Conservation (phyloP, 2,329 filamentous ascomycete genomes). For the Penicillium fuscoglaucum region DNA sequence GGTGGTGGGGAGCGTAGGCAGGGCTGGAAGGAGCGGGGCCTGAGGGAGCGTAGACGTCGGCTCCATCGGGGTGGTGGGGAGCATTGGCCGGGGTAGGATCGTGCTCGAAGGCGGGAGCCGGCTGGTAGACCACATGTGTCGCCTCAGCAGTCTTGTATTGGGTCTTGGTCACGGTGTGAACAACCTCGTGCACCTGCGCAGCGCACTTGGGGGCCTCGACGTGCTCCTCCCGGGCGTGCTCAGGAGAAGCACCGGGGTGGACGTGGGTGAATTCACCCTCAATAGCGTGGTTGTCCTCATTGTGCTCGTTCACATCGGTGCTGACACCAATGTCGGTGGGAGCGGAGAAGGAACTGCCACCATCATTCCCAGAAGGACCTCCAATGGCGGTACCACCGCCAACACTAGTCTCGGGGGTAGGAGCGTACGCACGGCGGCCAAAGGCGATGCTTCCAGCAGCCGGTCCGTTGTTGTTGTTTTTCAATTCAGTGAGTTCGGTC, state of each 20-base stretch:
- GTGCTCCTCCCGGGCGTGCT: background rate
- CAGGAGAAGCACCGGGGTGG: constrained; percentile 8
- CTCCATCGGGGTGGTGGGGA: background rate
- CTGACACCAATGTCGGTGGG: constrained; percentile 13
- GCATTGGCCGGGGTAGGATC: background rate
- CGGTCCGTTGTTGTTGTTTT: background rate
- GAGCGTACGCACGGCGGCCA: constrained; percentile 14
- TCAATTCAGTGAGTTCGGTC: background rate
- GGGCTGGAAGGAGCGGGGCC: too few species aligned
- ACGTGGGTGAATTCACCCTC: constrained; percentile 20
- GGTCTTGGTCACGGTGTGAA: constrained; percentile 33
- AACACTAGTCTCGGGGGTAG: background rate
- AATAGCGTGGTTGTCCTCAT: constrained; percentile 29
- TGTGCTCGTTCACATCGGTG: constrained; percentile 16
- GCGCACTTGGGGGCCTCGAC: constrained; percentile 16
- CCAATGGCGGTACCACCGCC: constrained; percentile 14
- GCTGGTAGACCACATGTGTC: background rate
- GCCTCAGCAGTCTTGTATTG: constrained; percentile 17
- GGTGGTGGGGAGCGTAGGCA: background rate
- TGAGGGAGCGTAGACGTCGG: background rate
- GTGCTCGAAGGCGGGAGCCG: background rate
- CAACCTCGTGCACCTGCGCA: constrained; percentile 25
- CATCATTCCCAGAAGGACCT: constrained; percentile 23
- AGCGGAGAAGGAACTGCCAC: constrained; percentile 14
- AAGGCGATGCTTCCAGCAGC: background rate